Conservation (phyloP, 1,139 yeast genomes). For the Candida tetrigidarum region DNA sequence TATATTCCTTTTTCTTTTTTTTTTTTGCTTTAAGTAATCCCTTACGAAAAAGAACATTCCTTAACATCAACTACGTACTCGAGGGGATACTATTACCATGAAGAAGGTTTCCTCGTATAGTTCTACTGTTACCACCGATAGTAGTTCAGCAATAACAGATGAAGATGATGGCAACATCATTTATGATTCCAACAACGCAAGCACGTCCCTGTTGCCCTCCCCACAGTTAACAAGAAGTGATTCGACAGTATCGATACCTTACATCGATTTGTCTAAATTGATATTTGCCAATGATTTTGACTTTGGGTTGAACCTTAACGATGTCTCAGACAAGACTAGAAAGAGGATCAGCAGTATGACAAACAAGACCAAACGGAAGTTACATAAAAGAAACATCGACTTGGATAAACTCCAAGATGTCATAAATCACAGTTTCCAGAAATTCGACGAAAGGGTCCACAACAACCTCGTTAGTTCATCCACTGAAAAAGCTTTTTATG, state of each 20-base stretch:
- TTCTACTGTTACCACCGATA: background rate
- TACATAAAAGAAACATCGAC: slow-evolving; percentile 30
- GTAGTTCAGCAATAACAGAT: slow-evolving; percentile 11
- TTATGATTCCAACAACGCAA: slow-evolving; percentile 12
- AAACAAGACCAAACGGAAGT: slow-evolving; percentile 36
- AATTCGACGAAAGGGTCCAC: slow-evolving; percentile 61
- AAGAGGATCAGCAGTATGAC: slow-evolving; percentile 40
- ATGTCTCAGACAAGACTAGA: slow-evolving; percentile 40
- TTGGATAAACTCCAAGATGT: slow-evolving; percentile 37
- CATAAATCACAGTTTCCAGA: slow-evolving; percentile 46
- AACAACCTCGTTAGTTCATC: slow-evolving; percentile 55
- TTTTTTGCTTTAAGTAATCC: background rate
- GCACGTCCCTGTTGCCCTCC: slow-evolving; percentile 13
- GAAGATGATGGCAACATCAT: slow-evolving; percentile 7
- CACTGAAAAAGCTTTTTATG: slow-evolving; percentile 83
- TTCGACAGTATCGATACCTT: slow-evolving; percentile 39
- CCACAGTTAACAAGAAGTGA: slow-evolving; percentile 28
- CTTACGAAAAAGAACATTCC: no score
- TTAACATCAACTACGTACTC: no score
- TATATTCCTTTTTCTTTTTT: no score
- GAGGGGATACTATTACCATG: no score
- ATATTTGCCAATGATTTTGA: slow-evolving; percentile 47
- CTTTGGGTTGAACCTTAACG: slow-evolving; percentile 45
- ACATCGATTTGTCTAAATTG: slow-evolving; percentile 41
- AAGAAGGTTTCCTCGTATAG: slow-evolving; percentile 1